Evolutionary conservation across 2,329 filamentous ascomycete genomes (phyloP).

Genomic region (Thelonectria olida): DNA sequence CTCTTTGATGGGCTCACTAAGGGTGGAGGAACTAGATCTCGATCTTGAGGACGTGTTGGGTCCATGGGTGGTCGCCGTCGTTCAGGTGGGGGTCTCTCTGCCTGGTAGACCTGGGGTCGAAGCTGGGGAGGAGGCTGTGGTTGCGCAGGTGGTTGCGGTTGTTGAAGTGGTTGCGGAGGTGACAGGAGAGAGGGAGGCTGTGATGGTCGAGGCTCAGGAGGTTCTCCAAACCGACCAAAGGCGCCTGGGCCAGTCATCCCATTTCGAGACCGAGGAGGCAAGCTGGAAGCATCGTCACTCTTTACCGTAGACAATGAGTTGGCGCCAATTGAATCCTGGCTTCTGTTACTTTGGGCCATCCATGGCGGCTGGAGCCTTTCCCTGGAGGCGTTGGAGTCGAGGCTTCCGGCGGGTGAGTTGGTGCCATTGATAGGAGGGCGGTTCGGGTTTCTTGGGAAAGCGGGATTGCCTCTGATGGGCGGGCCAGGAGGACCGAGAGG

Average conservation of each 20-base stretch:
- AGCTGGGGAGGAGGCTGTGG: conserved; percentile 40
- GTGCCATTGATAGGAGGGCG: conserved; percentile 51
- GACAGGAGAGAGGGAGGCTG: conserved; percentile 25
- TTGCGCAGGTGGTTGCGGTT: conserved; percentile 29
- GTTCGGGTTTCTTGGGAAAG: conserved; percentile 41
- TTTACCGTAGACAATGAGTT: conserved; percentile 53
- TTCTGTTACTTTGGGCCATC: conserved; percentile 61
- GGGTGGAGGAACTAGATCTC: conserved; percentile 66
- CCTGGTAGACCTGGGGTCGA: conserved; percentile 39
- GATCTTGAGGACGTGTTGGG: conserved; percentile 62
- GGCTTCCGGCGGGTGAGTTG: conserved; percentile 60
- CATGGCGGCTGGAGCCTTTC: conserved; percentile 55
- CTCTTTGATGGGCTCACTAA: conserved; percentile 61
- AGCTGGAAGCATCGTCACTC: conserved; percentile 61
- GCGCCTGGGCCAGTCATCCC: conserved; percentile 53
- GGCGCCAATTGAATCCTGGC: conserved; percentile 64
- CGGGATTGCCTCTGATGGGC: conserved; percentile 30
- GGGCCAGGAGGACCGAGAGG: conserved; percentile 25
- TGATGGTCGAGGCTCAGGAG: conserved; percentile 29
- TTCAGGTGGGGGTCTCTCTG: conserved; percentile 65
- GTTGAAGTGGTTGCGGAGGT: conserved; percentile 37
- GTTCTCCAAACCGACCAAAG: conserved; percentile 50
- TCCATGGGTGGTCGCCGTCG: conserved; percentile 75
- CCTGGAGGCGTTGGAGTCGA: conserved; percentile 56
- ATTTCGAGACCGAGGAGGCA: conserved; percentile 64